Conservation (phyloP, 1,284 basidiomycete species). For the Earliella scabrosa region DNA sequence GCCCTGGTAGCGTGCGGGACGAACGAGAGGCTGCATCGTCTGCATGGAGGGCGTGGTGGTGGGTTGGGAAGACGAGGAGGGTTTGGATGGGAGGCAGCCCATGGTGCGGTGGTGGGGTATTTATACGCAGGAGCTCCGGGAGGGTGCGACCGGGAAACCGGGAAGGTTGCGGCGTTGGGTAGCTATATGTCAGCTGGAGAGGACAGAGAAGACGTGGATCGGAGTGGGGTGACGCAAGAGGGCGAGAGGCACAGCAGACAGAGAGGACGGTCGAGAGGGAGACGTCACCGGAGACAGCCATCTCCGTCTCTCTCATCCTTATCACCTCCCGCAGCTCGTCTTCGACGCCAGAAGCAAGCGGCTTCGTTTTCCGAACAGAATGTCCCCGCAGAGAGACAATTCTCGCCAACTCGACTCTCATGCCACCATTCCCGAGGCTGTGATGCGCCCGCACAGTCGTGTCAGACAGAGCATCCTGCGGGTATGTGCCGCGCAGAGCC, state of each 20-base stretch:
- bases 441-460: no score
- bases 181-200: not conserved
- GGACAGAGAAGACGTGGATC: not conserved
- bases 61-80: slow-evolving; percentile 6
- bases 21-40: slow-evolving; percentile 30
- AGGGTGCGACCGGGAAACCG: no score
- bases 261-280: slow-evolving; percentile 5
- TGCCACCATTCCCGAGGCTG: no score
- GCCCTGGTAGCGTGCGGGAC: slow-evolving; percentile 28
- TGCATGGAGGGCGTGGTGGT: slow-evolving; percentile 6
- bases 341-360: no score
- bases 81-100: slow-evolving; percentile 23
- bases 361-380: slow-evolving; percentile 20
- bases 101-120: slow-evolving; percentile 11
- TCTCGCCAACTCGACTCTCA: slow-evolving; percentile 1
- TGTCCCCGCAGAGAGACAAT: slow-evolving; percentile 9
- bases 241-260: not conserved
- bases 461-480: not conserved
- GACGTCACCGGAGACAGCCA: slow-evolving; percentile 7
- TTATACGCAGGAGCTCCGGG: slow-evolving; percentile 5
- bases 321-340: slow-evolving; percentile 7
- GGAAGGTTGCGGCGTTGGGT: no score
- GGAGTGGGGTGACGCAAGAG: not conserved
- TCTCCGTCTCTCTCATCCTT: not conserved
- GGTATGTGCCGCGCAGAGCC: not conserved